These are phyloP conservation scores for Clavispora vitiphila DNA, from an alignment of 805 yeast species.

Conservation along the genomic window DNA sequence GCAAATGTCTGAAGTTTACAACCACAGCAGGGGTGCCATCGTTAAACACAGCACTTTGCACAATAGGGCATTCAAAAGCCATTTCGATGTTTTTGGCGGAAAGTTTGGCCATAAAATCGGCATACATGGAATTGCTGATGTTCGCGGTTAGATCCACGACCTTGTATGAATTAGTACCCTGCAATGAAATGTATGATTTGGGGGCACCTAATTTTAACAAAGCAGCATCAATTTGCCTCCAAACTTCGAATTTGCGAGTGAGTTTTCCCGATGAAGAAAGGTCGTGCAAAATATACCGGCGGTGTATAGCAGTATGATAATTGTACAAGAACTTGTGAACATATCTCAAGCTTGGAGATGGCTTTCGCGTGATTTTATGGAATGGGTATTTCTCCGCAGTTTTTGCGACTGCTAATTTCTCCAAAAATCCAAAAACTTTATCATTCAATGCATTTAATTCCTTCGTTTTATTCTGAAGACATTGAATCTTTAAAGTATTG, in stretches of 20 bases:
- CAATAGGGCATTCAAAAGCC: constrained; percentile 40
- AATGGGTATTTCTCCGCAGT: constrained; percentile 21
- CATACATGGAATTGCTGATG: constrained; percentile 47
- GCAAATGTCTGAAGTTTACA: constrained; percentile 36
- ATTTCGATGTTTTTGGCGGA: constrained; percentile 48
- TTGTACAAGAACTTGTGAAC: constrained; percentile 37
- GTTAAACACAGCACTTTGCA: constrained; percentile 60
- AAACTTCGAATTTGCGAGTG: constrained; percentile 19
- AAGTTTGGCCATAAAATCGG: constrained; percentile 71
- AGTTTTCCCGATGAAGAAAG: constrained; percentile 13
- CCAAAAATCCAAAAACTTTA: constrained; percentile 26
- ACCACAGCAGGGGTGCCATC: constrained; percentile 73
- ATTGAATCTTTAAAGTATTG: constrained; percentile 59
- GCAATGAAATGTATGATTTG: constrained; percentile 47
- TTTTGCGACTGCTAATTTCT: constrained; percentile 16
- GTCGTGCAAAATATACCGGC: constrained; percentile 22
- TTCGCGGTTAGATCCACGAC: constrained; percentile 35
- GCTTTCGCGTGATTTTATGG: constrained; percentile 20
- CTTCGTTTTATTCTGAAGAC: constrained; percentile 37
- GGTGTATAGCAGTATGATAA: constrained; percentile 28
- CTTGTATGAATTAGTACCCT: constrained; percentile 50
- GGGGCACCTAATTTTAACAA: constrained; percentile 57
- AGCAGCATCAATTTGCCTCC: constrained; percentile 42
- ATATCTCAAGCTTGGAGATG: constrained; percentile 34
- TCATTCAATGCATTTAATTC: constrained; percentile 30